These are phyloP conservation scores for Pezicula neosporulosa DNA, from an alignment of 2,329 filamentous ascomycete genomes.

Conservation along the genomic window DNA sequence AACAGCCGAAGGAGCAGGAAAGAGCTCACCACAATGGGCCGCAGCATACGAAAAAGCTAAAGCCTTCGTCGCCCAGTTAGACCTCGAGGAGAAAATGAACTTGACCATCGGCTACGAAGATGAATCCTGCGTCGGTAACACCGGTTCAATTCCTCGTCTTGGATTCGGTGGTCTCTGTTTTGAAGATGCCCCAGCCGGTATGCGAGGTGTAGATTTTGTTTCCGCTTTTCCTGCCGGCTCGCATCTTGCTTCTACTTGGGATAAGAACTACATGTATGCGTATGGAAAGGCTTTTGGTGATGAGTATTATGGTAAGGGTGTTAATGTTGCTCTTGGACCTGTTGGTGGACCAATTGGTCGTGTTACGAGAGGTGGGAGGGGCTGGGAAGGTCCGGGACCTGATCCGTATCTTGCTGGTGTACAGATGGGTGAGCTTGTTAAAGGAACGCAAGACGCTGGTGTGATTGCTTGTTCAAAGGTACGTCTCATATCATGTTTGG, in stretches of 20 bases:
- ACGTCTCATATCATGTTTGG: slow-evolving; percentile 42
- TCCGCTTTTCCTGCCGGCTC: slow-evolving; percentile 65
- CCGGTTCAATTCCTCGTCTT: slow-evolving; percentile 16
- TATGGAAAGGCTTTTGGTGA: slow-evolving; percentile 71
- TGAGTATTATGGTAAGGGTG: slow-evolving; percentile 73
- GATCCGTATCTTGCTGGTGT: slow-evolving; percentile 45
- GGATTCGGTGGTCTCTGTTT: slow-evolving; percentile 23
- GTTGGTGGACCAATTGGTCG: slow-evolving; percentile 64
- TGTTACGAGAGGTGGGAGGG: slow-evolving; percentile 59
- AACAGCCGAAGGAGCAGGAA: neutral
- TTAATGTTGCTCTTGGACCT: slow-evolving; percentile 66
- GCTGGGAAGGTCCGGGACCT: slow-evolving; percentile 56
- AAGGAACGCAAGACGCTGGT: slow-evolving; percentile 47
- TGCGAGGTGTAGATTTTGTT: slow-evolving; percentile 47
- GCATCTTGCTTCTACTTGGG: slow-evolving; percentile 65
- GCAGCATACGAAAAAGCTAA: slow-evolving; percentile 68
- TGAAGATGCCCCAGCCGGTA: slow-evolving; percentile 20
- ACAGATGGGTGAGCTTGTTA: slow-evolving; percentile 56
- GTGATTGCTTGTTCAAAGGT: slow-evolving; percentile 52
- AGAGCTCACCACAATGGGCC: slow-evolving; percentile 46
- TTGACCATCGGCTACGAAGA: slow-evolving; percentile 16
- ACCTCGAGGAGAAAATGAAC: slow-evolving; percentile 67
- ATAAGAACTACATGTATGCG: slow-evolving; percentile 63
- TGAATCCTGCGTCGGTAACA: slow-evolving; percentile 19
- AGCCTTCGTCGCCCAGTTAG: slow-evolving; percentile 67